phyloP scores from a whole-genome alignment of 1,139 yeast genomes.

The Arxiozyma telluris region DNA sequence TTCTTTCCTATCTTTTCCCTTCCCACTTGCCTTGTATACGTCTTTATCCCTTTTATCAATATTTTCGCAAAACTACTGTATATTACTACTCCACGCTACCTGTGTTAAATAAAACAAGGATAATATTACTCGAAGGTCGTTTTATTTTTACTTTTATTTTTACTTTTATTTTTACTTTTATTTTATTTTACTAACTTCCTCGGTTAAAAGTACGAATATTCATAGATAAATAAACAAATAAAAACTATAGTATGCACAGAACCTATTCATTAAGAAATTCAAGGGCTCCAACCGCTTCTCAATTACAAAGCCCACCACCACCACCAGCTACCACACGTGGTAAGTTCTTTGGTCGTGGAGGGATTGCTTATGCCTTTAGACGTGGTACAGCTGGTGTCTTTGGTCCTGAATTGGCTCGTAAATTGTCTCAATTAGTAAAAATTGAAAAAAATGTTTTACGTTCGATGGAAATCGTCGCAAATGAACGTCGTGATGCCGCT shows the following conservation, averaged over 20 bases:
- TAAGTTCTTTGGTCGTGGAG: slow-evolving; percentile 84
- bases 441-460: slow-evolving; percentile 96
- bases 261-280: slow-evolving; percentile 91
- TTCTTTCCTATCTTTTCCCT: too few species aligned
- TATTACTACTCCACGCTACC: neutral
- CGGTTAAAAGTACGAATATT: too few species aligned
- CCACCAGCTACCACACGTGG: slow-evolving; percentile 86
- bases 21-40: neutral
- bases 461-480: slow-evolving; percentile 84
- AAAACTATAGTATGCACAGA: slow-evolving; percentile 65
- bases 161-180: too few species aligned
- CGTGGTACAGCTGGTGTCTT: slow-evolving; percentile 84
- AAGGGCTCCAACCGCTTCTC: slow-evolving; percentile 96
- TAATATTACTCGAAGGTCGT: neutral
- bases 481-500: slow-evolving; percentile 95
- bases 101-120: neutral
- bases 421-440: slow-evolving; percentile 82
- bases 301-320: slow-evolving; percentile 89
- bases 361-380: slow-evolving; percentile 73
- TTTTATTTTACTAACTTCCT: neutral
- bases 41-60: neutral
- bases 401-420: slow-evolving; percentile 92
- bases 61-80: neutral
- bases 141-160: too few species aligned
- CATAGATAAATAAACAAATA: neutral